These are phyloP conservation scores for Mycena rebaudengoi DNA, from an alignment of 768 basidiomycete genomes.

Conservation along the genomic window DNA sequence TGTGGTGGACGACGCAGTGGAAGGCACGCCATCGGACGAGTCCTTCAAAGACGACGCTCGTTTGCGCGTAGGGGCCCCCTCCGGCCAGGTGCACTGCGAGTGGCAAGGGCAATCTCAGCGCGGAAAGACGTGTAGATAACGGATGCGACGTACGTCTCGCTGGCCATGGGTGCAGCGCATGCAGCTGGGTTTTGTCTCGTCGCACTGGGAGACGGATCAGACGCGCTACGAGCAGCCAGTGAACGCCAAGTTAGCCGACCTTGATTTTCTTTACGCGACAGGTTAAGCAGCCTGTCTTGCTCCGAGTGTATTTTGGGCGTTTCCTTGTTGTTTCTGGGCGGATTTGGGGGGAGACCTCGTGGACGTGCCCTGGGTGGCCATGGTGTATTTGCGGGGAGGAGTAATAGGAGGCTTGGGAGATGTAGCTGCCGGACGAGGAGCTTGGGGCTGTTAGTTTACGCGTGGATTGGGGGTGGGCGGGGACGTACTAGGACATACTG, in stretches of 20 bases:
- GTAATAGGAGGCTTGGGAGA: constrained; percentile 51
- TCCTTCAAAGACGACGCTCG: constrained; percentile 68
- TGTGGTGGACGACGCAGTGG: constrained; percentile 62
- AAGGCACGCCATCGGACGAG: constrained; percentile 67
- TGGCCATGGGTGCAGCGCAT: constrained; percentile 88
- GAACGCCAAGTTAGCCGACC: constrained; percentile 52
- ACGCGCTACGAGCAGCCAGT: constrained; percentile 1
- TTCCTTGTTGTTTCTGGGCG: constrained; percentile 68
- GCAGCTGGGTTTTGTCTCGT: constrained; percentile 89
- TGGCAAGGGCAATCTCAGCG: constrained; percentile 18
- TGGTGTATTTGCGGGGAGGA: constrained; percentile 48
- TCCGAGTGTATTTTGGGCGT: constrained; percentile 92
- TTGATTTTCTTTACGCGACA: constrained; percentile 97
- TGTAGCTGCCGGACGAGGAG: constrained; percentile 49
- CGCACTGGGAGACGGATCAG: constrained; percentile 64
- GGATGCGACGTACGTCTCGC: constrained; percentile 75
- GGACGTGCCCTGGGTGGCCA: constrained; percentile 53
- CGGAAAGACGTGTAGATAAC: neutral
- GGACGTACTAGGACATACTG: constrained; percentile 63
- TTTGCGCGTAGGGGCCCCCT: constrained; percentile 77
- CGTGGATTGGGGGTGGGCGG: too few relatives aligned
- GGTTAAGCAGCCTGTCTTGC: constrained; percentile 93
- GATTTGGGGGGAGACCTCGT: constrained; percentile 57
- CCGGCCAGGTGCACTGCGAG: constrained; percentile 85
- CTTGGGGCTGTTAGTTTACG: too few relatives aligned